Percentiles rank a stretch among this genome's conserved stretches.
These are phyloP conservation scores for Amyloporia xantha DNA, from an alignment of 768 basidiomycete species.

Conservation along the genomic window DNA sequence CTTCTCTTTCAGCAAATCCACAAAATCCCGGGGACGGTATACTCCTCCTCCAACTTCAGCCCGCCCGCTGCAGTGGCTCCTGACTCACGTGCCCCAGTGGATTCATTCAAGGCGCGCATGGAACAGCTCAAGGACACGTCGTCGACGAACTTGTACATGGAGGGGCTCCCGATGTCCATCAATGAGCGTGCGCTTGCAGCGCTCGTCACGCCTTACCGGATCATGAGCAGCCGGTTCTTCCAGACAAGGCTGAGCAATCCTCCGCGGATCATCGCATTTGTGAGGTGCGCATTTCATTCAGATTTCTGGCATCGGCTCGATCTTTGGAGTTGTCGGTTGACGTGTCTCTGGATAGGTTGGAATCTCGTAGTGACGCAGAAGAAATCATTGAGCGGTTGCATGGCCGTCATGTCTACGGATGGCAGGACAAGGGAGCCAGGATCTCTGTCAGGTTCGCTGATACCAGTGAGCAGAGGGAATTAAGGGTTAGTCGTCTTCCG, in stretches of 20 bases:
- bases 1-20: conserved; percentile 49
- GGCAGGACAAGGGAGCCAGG: conserved; percentile 68
- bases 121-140: conserved; percentile 57
- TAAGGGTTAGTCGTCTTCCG: conserved; percentile 45
- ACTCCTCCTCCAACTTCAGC: conserved; percentile 28
- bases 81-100: conserved; percentile 19
- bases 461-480: conserved; percentile 68
- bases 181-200: conserved; percentile 63
- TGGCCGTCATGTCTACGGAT: conserved; percentile 74
- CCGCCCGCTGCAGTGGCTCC: not conserved
- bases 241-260: conserved; percentile 72
- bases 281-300: conserved; percentile 42
- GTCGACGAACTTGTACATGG: conserved; percentile 79
- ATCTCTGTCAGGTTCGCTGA: conserved; percentile 80
- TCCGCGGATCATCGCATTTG: conserved; percentile 76
- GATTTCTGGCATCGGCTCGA: not conserved
- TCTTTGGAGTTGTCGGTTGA: not conserved
- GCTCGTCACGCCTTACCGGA: conserved; percentile 62
- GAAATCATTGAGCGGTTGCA: conserved; percentile 74
- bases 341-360: conserved; percentile 58
- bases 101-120: conserved; percentile 73
- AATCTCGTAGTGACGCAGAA: conserved; percentile 65
- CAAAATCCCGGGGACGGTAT: conserved; percentile 74
- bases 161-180: conserved; percentile 68
- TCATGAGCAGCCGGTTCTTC: conserved; percentile 74